A percentile compares a stretch with the other conserved stretches of the same genome.
phyloP scores from a whole-genome alignment of 2,329 filamentous ascomycete genomes.

The Zymoseptoria tritici region DNA sequence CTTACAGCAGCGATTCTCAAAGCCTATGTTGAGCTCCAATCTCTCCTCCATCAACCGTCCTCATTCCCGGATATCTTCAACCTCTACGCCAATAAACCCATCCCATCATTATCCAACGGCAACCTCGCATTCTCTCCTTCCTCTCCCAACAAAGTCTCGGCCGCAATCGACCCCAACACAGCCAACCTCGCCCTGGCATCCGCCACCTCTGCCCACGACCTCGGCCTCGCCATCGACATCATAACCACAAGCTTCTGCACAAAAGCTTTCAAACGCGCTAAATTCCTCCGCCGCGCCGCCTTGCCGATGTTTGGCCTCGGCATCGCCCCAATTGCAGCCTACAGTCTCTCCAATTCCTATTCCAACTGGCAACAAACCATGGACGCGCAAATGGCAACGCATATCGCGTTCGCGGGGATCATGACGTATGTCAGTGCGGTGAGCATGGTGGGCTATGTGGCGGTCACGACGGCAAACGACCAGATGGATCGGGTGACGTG shows the following conservation, averaged over 20 bases:
- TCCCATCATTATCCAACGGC: slow-evolving; percentile 51
- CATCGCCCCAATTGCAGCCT: slow-evolving; percentile 59
- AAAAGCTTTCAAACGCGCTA: slow-evolving; percentile 59
- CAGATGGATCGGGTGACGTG: slow-evolving; percentile 93
- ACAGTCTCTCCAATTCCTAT: slow-evolving; percentile 61
- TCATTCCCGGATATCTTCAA: slow-evolving; percentile 72
- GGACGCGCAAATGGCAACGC: slow-evolving; percentile 66
- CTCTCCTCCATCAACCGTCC: slow-evolving; percentile 62
- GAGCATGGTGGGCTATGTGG: slow-evolving; percentile 72
- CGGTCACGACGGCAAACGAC: slow-evolving; percentile 80
- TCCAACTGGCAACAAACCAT: slow-evolving; percentile 65
- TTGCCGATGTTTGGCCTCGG: slow-evolving; percentile 52
- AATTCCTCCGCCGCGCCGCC: slow-evolving; percentile 57
- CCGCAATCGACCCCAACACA: slow-evolving; percentile 63
- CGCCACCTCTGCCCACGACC: slow-evolving; percentile 70
- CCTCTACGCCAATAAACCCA: slow-evolving; percentile 76
- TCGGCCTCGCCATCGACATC: slow-evolving; percentile 69
- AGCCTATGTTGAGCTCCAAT: slow-evolving; percentile 69
- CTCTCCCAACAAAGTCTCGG: slow-evolving; percentile 54
- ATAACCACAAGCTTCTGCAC: slow-evolving; percentile 62
- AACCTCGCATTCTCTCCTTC: slow-evolving; percentile 51
- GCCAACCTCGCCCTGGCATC: slow-evolving; percentile 69
- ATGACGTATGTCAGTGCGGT: slow-evolving; percentile 78
- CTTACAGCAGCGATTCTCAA: slow-evolving; percentile 67
- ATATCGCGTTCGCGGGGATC: slow-evolving; percentile 71